Conservation (phyloP, 768 basidiomycete genomes). For the Mycena vulgaris region DNA sequence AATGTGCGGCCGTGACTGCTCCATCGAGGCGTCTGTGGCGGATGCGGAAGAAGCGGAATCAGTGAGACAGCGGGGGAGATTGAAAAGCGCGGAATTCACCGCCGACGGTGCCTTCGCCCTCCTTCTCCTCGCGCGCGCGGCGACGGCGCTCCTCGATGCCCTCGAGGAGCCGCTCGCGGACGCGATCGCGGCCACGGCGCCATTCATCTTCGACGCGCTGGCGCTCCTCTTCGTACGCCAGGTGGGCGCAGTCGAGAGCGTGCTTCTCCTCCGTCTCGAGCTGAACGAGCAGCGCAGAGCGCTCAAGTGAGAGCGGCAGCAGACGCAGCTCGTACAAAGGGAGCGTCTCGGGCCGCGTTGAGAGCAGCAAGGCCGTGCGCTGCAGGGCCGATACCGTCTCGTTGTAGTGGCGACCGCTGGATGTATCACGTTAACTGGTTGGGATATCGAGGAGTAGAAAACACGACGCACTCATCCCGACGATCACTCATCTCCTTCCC, state of each 20-base stretch:
- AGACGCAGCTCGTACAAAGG: constrained; percentile 80
- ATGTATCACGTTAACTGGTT: constrained; percentile 20
- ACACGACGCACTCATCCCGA: constrained; percentile 76
- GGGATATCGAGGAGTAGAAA: not conserved
- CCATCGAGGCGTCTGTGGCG: constrained; percentile 79
- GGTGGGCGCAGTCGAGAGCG: constrained; percentile 75
- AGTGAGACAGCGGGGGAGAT: constrained; percentile 22
- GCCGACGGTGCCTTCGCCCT: constrained; percentile 86
- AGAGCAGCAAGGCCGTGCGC: constrained; percentile 71
- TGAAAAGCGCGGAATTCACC: constrained; percentile 57
- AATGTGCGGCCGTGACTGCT: constrained; percentile 85
- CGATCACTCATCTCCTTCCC: constrained; percentile 83
- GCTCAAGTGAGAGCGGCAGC: constrained; percentile 82
- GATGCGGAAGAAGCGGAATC: not conserved
- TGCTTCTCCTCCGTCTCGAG: constrained; percentile 78
- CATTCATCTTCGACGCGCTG: constrained; percentile 88
- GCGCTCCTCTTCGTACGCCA: constrained; percentile 84
- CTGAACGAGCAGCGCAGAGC: constrained; percentile 80
- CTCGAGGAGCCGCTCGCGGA: constrained; percentile 84
- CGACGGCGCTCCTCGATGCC: constrained; percentile 88
- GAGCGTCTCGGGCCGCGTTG: constrained; percentile 77
- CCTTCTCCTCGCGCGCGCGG: constrained; percentile 89
- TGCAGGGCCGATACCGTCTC: constrained; percentile 77
- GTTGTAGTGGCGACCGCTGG: constrained; percentile 72
- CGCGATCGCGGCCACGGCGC: constrained; percentile 80